Base-by-base conservation (phyloP, 192 early-diverging fungal genomes). In the Allomyces macrogynus region DNA sequence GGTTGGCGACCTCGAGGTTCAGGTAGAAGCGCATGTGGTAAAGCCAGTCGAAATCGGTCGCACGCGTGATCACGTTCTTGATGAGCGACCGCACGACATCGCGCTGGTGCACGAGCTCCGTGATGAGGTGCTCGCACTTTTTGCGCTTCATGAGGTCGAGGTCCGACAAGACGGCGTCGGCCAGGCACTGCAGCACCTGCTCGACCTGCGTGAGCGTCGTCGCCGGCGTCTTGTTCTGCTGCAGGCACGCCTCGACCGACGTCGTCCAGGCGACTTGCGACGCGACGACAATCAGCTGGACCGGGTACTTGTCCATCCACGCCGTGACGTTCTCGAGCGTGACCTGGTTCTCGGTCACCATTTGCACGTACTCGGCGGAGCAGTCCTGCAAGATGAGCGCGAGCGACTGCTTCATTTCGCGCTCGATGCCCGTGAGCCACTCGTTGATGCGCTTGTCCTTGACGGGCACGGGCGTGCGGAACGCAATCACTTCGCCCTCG, bases 91-190 rank as follows among this genome's bases (percentile, higher is more conserved):
- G 84, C 18, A 93, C 78, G 22, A 94, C 82, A 78, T 98, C 95
- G 44, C 95, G 82, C 76, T 99, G 91, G 75, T 99, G 97, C 14
- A 99, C 95, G 44, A 97, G 83, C 75, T 99, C 97, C 4, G 97
- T 98, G 65, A 99, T 93, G 67, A 99, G 72, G 62, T 95, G 92
- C 76, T 99, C 97, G 71, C 93, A 90, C 76, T 99, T 99, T 63
- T 87, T 83, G 63, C 97, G 88, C 66, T 81, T 78, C 57, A 96
- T 82, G 14, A 87, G 69, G 0, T 78, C 72, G 68, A 98, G 75
- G 67, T 97, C 94, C 64, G 84, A 75, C 5, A 99, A 77, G 16
- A 99, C 95, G 63, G 95, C 81, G 64, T 93, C 90, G 0, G 97
- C 95, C 26, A 99, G 83, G 44, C 92, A 76, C 24, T 86, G 83